Evolutionary conservation across 768 basidiomycete genomes (phyloP).

Genomic region (Lentinula edodes): DNA sequence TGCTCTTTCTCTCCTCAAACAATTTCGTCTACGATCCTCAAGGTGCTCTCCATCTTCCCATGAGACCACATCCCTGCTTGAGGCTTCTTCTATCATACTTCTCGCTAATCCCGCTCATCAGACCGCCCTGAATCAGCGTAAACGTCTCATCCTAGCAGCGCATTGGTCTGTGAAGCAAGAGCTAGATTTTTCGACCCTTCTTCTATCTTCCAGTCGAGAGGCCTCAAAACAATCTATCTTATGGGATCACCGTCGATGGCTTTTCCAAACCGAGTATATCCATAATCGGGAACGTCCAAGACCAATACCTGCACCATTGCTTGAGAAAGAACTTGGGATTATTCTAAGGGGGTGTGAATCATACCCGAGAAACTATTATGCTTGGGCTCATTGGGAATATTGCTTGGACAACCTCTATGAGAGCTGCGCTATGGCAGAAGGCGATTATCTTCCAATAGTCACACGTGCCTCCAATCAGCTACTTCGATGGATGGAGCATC

Average conservation of each 20-base stretch:
- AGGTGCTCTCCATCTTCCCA: conserved; percentile 8
- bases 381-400: conserved; percentile 60
- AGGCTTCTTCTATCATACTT: conserved; percentile 45
- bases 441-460: conserved; percentile 26
- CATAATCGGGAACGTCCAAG: background rate
- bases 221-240: conserved; percentile 61
- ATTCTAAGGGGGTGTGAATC: conserved; percentile 46
- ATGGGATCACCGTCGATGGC: conserved; percentile 71
- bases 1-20: conserved; percentile 31
- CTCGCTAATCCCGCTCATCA: conserved; percentile 66
- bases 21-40: conserved; percentile 11
- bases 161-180: conserved; percentile 37
- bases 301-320: conserved; percentile 24
- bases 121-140: conserved; percentile 60
- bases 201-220: conserved; percentile 46
- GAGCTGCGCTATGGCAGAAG: conserved; percentile 4
- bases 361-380: conserved; percentile 72
- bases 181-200: conserved; percentile 36
- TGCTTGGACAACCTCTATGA: conserved; percentile 31
- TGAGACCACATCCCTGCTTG: conserved; percentile 16
- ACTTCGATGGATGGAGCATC: conserved; percentile 52
- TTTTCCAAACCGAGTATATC: conserved; percentile 32
- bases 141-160: conserved; percentile 38
- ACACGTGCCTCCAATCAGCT: conserved; percentile 29
- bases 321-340: conserved; percentile 45